phyloP scores from a whole-genome alignment of 768 basidiomycete genomes.

The Russula ochroleuca region DNA sequence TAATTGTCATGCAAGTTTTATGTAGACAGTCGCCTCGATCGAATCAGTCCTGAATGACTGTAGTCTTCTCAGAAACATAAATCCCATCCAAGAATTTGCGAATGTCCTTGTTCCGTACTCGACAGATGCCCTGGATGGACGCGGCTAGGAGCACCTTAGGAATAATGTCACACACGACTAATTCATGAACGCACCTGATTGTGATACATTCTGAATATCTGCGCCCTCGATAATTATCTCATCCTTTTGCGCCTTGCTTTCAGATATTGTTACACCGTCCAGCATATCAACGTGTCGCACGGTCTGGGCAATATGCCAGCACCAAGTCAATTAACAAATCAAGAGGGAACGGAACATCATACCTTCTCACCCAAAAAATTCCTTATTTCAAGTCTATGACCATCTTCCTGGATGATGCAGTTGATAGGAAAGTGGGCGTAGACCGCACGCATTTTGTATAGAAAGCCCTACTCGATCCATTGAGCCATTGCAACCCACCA shows the following conservation, averaged over 20 bases:
- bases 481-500: not conserved
- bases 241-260: constrained; percentile 92
- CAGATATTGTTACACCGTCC: constrained; percentile 74
- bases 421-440: constrained; percentile 99
- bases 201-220: constrained; percentile 95
- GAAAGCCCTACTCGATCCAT: constrained; percentile 69
- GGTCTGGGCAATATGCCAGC: constrained; percentile 45
- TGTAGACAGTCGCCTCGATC: not conserved
- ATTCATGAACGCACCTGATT: constrained; percentile 60
- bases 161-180: not conserved
- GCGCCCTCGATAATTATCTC: constrained; percentile 92
- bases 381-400: constrained; percentile 76
- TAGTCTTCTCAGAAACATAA: constrained; percentile 82
- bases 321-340: not conserved
- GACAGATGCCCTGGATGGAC: constrained; percentile 93
- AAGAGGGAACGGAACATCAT: constrained; percentile 20
- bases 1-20: constrained; percentile 35
- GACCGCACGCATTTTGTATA: constrained; percentile 99
- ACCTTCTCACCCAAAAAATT: constrained; percentile 97
- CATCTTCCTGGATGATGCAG: constrained; percentile 82
- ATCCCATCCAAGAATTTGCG: constrained; percentile 97
- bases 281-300: constrained; percentile 93
- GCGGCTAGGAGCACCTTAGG: constrained; percentile 55
- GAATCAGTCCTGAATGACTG: constrained; percentile 40
- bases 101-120: constrained; percentile 99